Evolutionary conservation across 2,329 filamentous ascomycete genomes (phyloP).

Genomic region (Pseudocercospora musae): DNA sequence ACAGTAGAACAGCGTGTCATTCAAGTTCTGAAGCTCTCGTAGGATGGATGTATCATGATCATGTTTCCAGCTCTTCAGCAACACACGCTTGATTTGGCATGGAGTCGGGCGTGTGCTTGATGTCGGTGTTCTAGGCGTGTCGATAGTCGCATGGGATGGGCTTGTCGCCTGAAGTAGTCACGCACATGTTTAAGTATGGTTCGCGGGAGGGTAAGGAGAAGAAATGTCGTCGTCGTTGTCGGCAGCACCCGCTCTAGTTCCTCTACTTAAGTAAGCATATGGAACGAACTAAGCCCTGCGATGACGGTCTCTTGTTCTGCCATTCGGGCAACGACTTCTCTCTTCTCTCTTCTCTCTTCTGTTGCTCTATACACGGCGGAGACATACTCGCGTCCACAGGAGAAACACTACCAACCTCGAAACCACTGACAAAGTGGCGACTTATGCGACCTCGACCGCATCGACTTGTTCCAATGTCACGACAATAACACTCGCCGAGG

Average conservation of each 20-base stretch:
- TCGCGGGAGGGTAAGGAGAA: not conserved
- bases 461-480: slow-evolving; percentile 13
- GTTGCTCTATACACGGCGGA: not conserved
- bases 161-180: too few relatives aligned
- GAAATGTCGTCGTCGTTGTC: not conserved
- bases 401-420: not conserved
- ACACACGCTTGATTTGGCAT: too few relatives aligned
- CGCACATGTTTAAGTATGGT: too few relatives aligned
- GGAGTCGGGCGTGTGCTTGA: too few relatives aligned
- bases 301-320: not conserved
- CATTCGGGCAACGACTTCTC: not conserved
- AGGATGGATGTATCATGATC: too few relatives aligned
- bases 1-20: too few relatives aligned
- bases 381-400: not conserved
- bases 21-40: too few relatives aligned
- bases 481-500: slow-evolving; percentile 29
- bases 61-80: too few relatives aligned
- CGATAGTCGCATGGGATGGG: too few relatives aligned
- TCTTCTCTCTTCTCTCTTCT: not conserved
- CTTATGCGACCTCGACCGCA: not conserved
- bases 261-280: too few relatives aligned
- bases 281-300: too few relatives aligned
- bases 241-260: not conserved
- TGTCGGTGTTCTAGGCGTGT: too few relatives aligned
- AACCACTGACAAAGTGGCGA: slow-evolving; percentile 7